Evolutionary conservation across 2,329 filamentous ascomycete species (phyloP), one percentile per base, ranked within the genome.

Genomic region (Ophiocordyceps polyrhachis-furcata): DNA sequence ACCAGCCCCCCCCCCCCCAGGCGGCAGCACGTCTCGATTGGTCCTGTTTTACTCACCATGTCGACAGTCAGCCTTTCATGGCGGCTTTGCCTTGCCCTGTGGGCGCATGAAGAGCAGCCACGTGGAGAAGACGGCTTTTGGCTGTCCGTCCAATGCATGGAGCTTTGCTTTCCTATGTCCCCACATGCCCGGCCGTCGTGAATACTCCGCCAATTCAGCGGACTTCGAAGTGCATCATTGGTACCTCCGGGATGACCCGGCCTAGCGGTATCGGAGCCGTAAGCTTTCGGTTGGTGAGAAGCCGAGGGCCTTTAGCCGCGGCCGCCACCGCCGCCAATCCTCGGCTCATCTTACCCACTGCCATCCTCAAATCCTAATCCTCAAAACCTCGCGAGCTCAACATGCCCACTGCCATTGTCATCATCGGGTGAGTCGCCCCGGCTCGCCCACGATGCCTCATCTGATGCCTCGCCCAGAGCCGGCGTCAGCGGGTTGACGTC

Each of bases 401-500:
- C 35, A 38, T 38, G 35, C 35, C 35, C 35, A 38, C n/a, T 38
- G 5, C 35, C 11, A 12, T 38, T 11, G 35, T 38, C 17, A 53
- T 62, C 19, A 57, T 60, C 37, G 60, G 60, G 60, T 61, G 47
- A 56, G 58, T 40, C n/a, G 25, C 11, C 13, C 19, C n/a, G 38
- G 19, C n/a, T 12, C 5, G 21, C 38, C 6, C 38, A 13, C 19
- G n/a, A 14, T 23, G 19, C 38, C 20, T 7, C 20, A 20, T 21
- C 38, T 21, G 20, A 21, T 21, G 23, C 11, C 23, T 40, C 25
- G 32, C 43, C 44, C 40, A 66, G 63, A 20, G 70, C 69, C 40
- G 70, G 70, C 28, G 70, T 74, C 41, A 63, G 64, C 28, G 70
- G 70, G 47, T 61, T 74, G 47, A 73, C 70, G 14, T 63, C 66